Conservation (phyloP, 2,329 filamentous ascomycete genomes). For the Neopestalotiopsis rosae region DNA sequence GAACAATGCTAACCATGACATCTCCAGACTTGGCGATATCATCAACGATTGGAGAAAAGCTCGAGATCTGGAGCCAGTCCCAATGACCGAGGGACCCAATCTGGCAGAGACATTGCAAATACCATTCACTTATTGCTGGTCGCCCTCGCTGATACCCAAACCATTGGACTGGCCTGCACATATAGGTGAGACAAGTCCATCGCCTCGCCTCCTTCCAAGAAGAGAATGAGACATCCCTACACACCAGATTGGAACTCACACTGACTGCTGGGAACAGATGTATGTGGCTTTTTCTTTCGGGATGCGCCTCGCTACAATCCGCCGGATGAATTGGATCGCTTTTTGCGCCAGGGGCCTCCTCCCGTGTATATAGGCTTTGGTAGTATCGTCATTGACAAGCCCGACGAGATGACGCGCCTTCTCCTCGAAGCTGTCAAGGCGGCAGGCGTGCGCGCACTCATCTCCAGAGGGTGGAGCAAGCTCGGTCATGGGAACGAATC, state of each 20-base stretch:
- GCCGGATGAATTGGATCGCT: slow-evolving; percentile 67
- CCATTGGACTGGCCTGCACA: slow-evolving; percentile 76
- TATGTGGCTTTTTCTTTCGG: slow-evolving; percentile 80
- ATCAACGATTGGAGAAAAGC: slow-evolving; percentile 82
- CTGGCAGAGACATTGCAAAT: slow-evolving; percentile 74
- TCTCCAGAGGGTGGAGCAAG: slow-evolving; percentile 70
- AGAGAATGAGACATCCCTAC: too few species aligned
- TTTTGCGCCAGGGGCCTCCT: slow-evolving; percentile 72
- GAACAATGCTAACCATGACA: not conserved
- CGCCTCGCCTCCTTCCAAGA: too few species aligned
- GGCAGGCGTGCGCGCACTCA: slow-evolving; percentile 63
- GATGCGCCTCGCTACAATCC: slow-evolving; percentile 71
- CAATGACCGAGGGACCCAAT: slow-evolving; percentile 78
- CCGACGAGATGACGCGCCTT: slow-evolving; percentile 59
- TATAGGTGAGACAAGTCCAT: slow-evolving; percentile 50
- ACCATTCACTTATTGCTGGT: slow-evolving; percentile 91
- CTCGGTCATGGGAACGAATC: slow-evolving; percentile 55
- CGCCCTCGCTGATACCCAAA: slow-evolving; percentile 76
- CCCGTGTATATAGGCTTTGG: slow-evolving; percentile 83
- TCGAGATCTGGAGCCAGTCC: slow-evolving; percentile 75
- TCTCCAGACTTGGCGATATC: slow-evolving; percentile 71
- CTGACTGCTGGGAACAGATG: slow-evolving; percentile 17
- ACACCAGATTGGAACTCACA: not conserved
- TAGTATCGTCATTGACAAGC: slow-evolving; percentile 54
- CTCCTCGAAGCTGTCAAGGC: slow-evolving; percentile 63